Evolutionary conservation across 805 yeast species (phyloP).

Genomic region (Ogataea siamensis): DNA sequence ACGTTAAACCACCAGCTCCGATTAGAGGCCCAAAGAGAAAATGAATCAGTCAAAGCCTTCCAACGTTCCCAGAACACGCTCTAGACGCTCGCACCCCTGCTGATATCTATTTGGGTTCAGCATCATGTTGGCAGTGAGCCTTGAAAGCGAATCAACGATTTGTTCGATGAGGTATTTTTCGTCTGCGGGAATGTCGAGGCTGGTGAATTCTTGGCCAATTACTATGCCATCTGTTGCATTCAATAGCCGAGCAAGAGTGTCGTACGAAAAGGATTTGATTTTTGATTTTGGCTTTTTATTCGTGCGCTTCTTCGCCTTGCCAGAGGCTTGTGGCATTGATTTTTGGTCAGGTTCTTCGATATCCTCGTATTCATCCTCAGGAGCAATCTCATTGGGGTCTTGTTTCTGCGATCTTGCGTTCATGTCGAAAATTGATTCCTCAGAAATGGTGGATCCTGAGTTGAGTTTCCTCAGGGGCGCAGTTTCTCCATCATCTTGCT

Average conservation of each 20-base stretch:
- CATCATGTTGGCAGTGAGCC: conserved; percentile 89
- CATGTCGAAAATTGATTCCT: conserved; percentile 20
- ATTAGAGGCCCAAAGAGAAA: conserved; percentile 45
- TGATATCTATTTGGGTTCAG: conserved; percentile 76
- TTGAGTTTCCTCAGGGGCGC: conserved; percentile 6
- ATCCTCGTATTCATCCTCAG: conserved; percentile 23
- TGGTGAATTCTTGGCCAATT: conserved; percentile 69
- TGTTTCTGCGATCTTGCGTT: conserved; percentile 2
- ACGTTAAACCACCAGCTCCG: conserved; percentile 68
- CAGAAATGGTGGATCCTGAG: conserved; percentile 18
- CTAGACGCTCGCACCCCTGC: conserved; percentile 76
- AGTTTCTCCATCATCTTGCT: conserved; percentile 2
- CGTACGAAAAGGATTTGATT: conserved; percentile 36
- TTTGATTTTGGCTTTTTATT: conserved; percentile 25
- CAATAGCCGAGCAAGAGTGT: conserved; percentile 48
- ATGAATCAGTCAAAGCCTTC: conserved; percentile 62
- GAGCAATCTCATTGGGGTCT: conserved; percentile 2
- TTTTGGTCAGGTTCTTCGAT: conserved; percentile 16
- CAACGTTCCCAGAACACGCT: conserved; percentile 77
- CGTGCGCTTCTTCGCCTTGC: conserved; percentile 11
- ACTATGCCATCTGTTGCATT: conserved; percentile 61
- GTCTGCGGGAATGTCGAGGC: conserved; percentile 66
- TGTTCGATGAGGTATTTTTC: conserved; percentile 81
- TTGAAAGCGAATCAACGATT: conserved; percentile 78
- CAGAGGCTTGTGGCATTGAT: conserved; percentile 2